Evolutionary conservation across 306 rosid species (phyloP), one percentile per base, ranked within the genome.

Genomic region (Parietaria judaica): DNA sequence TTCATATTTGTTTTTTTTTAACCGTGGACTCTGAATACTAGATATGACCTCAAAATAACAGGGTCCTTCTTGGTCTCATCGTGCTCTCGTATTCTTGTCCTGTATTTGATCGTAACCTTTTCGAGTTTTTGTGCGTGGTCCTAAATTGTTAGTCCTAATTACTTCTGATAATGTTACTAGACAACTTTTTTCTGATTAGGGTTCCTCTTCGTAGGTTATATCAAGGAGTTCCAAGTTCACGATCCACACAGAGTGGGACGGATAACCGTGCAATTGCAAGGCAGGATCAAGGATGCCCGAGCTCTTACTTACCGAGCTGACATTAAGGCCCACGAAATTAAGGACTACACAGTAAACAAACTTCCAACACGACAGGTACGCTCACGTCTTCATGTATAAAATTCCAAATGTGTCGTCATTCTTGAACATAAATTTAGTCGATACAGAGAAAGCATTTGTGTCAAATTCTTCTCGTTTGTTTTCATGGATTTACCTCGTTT

Each of bases 171-270:
- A 41, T 5, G 3, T 41, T 41, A 41, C 7, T 5, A 41, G 45
- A 41, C 6, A 8, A 41, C 6, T 41, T 41, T 41, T 41, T 8
- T 41, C 45, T 8, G 6, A 8, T 41, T 41, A 64, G 51, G 17
- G 54, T 36, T 16, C 58, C 53, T 63, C 35, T 64, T 11, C 66
- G 17, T 70, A 88, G 98, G 94, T 11, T 92, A 82, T 64, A 78
- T 92, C 58, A 92, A 79, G 86, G 85, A 84, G 59, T 88, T 67
- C 66, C 80, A 88, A 68, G 90, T 92, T 36, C 79, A 72, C 73
- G 90, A 92, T 69, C 95, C 95, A 0, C 98, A 88, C 37, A 84
- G 95, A 74, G 96, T 88, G 50, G 96, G 96, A 68, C 84, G 74
- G 78, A 92, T 92, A 72, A 82, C 88, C 41, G 98, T 92, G 67